Percentiles rank a stretch among this genome's conserved stretches.
Conservation (phyloP, 495 filamentous ascomycete species). For the Trypethelium eluteriae region DNA sequence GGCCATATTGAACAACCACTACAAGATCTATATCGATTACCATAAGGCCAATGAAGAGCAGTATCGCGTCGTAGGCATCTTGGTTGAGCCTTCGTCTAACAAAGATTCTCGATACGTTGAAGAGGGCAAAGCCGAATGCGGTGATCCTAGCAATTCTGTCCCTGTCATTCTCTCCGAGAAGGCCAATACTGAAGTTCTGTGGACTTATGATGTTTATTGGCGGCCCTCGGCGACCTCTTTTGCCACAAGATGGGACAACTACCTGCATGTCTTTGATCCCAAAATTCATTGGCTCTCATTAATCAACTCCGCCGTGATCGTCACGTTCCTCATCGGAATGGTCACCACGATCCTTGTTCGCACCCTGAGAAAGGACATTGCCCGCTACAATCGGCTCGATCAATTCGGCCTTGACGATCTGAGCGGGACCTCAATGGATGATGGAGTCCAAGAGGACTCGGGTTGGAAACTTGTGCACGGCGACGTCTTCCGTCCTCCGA, state of each 20-base stretch:
- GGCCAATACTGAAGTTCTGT: conserved; percentile 62
- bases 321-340: conserved; percentile 82
- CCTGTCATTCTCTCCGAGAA: conserved; percentile 58
- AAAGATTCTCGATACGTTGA: conserved; percentile 48
- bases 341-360: conserved; percentile 82
- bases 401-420: conserved; percentile 78
- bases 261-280: conserved; percentile 88
- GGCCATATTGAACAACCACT: conserved; percentile 78
- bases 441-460: conserved; percentile 93
- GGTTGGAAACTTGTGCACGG: conserved; percentile 98
- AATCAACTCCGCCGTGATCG: conserved; percentile 87
- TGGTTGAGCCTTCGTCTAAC: conserved; percentile 71
- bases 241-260: conserved; percentile 97
- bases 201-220: conserved; percentile 91
- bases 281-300: conserved; percentile 98
- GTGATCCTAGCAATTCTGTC: conserved; percentile 34
- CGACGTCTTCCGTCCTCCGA: conserved; percentile 88
- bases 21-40: conserved; percentile 88
- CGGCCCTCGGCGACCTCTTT: conserved; percentile 67
- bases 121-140: conserved; percentile 56
- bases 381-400: conserved; percentile 88
- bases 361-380: conserved; percentile 87
- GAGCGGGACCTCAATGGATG: conserved; percentile 67
- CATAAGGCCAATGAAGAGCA: conserved; percentile 62
- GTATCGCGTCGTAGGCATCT: conserved; percentile 82